phyloP scores from a whole-genome alignment of 1,284 basidiomycete genomes.

The Cronartium quercuum region DNA sequence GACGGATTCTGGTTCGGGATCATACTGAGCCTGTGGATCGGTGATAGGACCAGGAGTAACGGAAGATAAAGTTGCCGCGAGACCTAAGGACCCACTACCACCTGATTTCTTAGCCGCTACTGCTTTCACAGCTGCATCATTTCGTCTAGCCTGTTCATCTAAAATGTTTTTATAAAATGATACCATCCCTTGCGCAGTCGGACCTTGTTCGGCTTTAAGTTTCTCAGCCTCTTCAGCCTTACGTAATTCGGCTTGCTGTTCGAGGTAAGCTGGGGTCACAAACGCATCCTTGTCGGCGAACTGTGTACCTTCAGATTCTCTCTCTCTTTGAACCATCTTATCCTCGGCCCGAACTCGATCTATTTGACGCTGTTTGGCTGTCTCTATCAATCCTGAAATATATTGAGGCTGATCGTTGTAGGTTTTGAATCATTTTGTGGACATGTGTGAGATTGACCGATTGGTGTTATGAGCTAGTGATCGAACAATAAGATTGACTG shows the following conservation, averaged over 20 bases:
- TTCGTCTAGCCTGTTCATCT: constrained; percentile 42
- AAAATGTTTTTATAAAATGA: constrained; percentile 45
- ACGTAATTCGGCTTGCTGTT: constrained; percentile 87
- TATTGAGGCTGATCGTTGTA: constrained; percentile 71
- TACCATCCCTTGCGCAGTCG: constrained; percentile 41
- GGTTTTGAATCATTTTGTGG: not conserved
- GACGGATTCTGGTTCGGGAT: constrained; percentile 63
- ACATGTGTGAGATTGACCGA: not conserved
- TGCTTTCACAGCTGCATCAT: constrained; percentile 44
- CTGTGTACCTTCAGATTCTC: constrained; percentile 86
- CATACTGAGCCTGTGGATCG: constrained; percentile 45
- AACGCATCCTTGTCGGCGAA: constrained; percentile 93
- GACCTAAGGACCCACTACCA: constrained; percentile 12
- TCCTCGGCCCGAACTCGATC: constrained; percentile 94
- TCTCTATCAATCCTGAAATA: constrained; percentile 70
- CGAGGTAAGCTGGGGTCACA: constrained; percentile 94
- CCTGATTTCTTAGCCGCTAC: not conserved
- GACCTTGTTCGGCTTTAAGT: constrained; percentile 65
- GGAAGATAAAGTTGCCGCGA: constrained; percentile 11
- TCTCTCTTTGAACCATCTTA: constrained; percentile 90
- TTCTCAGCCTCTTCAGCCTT: constrained; percentile 85
- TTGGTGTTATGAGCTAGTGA: not conserved
- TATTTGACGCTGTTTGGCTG: constrained; percentile 76
- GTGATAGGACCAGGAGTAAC: not conserved
- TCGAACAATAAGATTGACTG: not conserved